A percentile compares a stretch with the other conserved stretches of the same genome.
These are phyloP conservation scores for Schoenoplectus tabernaemontani DNA, from an alignment of 202 grass and related monocot species.

Conservation along the genomic window DNA sequence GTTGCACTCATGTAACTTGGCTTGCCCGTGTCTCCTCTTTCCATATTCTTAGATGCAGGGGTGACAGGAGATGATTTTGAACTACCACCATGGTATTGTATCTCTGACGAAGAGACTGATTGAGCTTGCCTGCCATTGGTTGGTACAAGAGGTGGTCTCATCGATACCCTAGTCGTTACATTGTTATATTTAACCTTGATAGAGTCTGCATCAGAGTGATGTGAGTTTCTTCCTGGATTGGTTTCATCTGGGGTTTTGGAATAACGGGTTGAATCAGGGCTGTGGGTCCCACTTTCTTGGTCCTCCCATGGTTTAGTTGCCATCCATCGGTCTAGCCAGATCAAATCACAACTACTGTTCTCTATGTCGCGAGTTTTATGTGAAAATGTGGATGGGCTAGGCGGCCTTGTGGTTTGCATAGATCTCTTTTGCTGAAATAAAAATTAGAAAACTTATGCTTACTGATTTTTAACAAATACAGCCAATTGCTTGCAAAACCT, in stretches of 20 bases:
- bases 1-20: slow-evolving; percentile 76
- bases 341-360: slow-evolving; percentile 29
- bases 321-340: slow-evolving; percentile 69
- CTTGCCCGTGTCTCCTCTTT: slow-evolving; percentile 20
- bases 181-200: slow-evolving; percentile 45
- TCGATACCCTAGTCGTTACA: slow-evolving; percentile 32
- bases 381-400: slow-evolving; percentile 35
- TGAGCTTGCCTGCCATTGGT: slow-evolving; percentile 8
- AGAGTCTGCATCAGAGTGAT: slow-evolving; percentile 24
- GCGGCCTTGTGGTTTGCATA: slow-evolving; percentile 27
- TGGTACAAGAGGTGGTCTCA: slow-evolving; percentile 17
- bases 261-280: slow-evolving; percentile 27
- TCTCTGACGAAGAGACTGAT: slow-evolving; percentile 42
- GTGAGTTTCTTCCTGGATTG: slow-evolving; percentile 24
- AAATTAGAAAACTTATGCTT: background rate
- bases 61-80: slow-evolving; percentile 31
- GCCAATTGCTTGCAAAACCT: too few species aligned
- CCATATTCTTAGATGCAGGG: slow-evolving; percentile 20
- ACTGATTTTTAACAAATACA: background rate
- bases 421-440: slow-evolving; percentile 38
- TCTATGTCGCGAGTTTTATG: slow-evolving; percentile 32
- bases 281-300: slow-evolving; percentile 27
- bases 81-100: slow-evolving; percentile 12
- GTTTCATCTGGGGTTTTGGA: slow-evolving; percentile 29
- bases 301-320: slow-evolving; percentile 75